phyloP scores from a whole-genome alignment of 164 flowering plant genomes.

The Macadamia integrifolia region DNA sequence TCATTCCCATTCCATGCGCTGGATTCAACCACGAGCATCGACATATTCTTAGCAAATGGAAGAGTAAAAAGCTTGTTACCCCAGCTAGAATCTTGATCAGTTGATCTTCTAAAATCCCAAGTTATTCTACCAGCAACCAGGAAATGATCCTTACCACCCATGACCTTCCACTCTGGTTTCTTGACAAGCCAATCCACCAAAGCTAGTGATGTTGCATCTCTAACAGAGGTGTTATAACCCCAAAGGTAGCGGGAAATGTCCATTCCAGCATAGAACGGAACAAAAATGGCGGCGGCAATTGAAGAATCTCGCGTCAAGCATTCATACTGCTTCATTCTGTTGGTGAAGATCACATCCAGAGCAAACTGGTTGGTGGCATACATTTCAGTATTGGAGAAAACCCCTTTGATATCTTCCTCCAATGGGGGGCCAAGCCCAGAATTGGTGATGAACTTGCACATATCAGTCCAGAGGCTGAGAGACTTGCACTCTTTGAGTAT shows the following conservation, averaged over 20 bases:
- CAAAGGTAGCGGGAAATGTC: constrained; percentile 80
- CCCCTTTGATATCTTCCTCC: constrained; percentile 58
- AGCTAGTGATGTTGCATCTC: constrained; percentile 80
- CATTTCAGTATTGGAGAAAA: constrained; percentile 75
- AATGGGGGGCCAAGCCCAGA: constrained; percentile 90
- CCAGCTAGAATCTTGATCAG: constrained; percentile 68
- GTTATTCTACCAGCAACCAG: constrained; percentile 91
- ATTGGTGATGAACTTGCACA: constrained; percentile 80
- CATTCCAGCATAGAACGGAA: constrained; percentile 91
- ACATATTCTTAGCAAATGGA: constrained; percentile 87
- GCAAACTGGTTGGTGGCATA: constrained; percentile 89
- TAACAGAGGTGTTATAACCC: constrained; percentile 70
- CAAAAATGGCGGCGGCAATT: constrained; percentile 82
- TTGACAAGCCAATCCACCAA: constrained; percentile 73
- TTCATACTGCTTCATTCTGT: constrained; percentile 88
- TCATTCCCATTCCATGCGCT: constrained; percentile 95
- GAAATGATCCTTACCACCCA: constrained; percentile 90
- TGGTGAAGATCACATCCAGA: constrained; percentile 79
- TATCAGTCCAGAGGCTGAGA: constrained; percentile 81
- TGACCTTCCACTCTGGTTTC: constrained; percentile 83
- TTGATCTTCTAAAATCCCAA: constrained; percentile 79
- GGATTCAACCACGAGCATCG: constrained; percentile 87
- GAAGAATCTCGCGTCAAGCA: constrained; percentile 86
- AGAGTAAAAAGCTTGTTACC: constrained; percentile 84
- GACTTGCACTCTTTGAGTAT: constrained; percentile 76